Conservation (phyloP, 163 green algal genomes). For the Scenedesmus sp. region DNA sequence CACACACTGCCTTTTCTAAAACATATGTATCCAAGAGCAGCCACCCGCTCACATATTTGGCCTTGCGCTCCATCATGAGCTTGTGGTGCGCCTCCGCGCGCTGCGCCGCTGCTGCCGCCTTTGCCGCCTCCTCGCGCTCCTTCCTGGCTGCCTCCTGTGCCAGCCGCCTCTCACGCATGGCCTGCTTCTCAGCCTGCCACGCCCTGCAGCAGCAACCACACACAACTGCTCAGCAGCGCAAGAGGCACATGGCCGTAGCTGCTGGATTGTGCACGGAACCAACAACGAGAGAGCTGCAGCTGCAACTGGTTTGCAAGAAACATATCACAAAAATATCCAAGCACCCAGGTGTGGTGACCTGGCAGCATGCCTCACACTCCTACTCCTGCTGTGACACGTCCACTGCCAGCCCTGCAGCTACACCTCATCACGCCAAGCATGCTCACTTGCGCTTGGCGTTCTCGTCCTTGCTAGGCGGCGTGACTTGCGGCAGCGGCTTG, state of each 20-base stretch:
- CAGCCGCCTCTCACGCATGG: slow-evolving; percentile 34
- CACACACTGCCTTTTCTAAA: background rate
- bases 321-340: too few species aligned
- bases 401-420: background rate
- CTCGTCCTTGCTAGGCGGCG: slow-evolving; percentile 3
- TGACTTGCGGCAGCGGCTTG: background rate
- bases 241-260: background rate
- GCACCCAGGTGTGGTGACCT: too few species aligned
- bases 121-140: slow-evolving; percentile 42
- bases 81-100: slow-evolving; percentile 43
- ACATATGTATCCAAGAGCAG: background rate
- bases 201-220: slow-evolving; percentile 13
- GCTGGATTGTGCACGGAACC: background rate
- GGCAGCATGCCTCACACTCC: background rate
- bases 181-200: slow-evolving; percentile 49
- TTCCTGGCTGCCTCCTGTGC: slow-evolving; percentile 34
- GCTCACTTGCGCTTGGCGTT: slow-evolving; percentile 29
- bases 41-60: slow-evolving; percentile 46
- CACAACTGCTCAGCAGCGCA: background rate
- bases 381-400: background rate
- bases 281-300: too few species aligned
- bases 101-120: slow-evolving; percentile 8
- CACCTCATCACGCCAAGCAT: background rate
- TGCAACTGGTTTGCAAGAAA: too few species aligned
- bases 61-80: slow-evolving; percentile 44